Conservation (phyloP, 768 basidiomycete genomes). For the Naganishia friedmannii region DNA sequence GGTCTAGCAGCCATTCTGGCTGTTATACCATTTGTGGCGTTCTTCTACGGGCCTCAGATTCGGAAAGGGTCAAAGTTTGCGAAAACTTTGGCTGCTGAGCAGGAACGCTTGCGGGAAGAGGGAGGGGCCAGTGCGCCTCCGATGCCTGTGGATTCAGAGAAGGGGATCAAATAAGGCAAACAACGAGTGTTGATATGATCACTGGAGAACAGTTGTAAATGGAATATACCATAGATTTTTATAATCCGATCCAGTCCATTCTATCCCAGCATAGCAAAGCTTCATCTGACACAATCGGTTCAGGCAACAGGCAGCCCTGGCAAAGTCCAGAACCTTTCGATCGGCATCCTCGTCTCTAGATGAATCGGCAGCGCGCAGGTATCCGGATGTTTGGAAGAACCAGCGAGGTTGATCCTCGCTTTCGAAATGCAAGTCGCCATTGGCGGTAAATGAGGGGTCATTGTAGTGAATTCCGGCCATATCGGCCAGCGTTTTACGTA, state of each 20-base stretch:
- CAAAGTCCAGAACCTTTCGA: too few species aligned
- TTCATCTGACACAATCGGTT: too few species aligned
- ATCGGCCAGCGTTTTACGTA: too few species aligned
- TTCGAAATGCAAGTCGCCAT: too few species aligned
- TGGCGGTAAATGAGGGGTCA: too few species aligned
- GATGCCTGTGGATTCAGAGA: not conserved
- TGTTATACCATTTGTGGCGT: slow-evolving; percentile 56
- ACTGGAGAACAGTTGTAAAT: not conserved
- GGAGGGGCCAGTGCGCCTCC: not conserved
- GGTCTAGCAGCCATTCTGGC: slow-evolving; percentile 59
- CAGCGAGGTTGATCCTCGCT: too few species aligned
- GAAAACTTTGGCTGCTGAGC: slow-evolving; percentile 42
- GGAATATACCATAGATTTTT: not conserved
- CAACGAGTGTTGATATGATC: not conserved
- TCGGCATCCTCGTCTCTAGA: too few species aligned
- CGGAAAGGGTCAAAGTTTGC: slow-evolving; percentile 40
- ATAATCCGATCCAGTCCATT: not conserved
- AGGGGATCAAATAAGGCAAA: not conserved
- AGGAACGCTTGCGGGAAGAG: slow-evolving; percentile 26
- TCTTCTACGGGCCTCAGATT: slow-evolving; percentile 48
- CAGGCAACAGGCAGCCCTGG: too few species aligned
- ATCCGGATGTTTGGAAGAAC: too few species aligned
- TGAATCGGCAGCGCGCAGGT: too few species aligned
- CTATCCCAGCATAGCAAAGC: too few species aligned
- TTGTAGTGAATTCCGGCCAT: too few species aligned